Base-by-base conservation (phyloP, 2,329 filamentous ascomycete species). In the Cladosporium sp. region DNA sequence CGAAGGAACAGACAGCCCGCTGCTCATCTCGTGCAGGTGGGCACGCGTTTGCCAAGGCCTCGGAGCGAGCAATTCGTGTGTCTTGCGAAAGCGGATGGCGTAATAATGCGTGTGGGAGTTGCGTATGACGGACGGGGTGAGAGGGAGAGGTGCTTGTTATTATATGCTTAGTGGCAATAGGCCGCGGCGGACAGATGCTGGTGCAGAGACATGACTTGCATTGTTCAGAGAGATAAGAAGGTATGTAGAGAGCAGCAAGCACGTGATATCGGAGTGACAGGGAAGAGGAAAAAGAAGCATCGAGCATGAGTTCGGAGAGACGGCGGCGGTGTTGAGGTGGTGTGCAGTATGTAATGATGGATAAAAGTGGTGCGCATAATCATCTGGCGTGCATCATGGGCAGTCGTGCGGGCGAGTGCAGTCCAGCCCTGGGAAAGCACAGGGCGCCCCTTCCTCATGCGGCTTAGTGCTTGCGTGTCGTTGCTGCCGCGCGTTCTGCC, bases 41-140 rank as follows among this genome's bases (percentile, higher is more conserved):
- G 59, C 56, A 62, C 59, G 59, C 46, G 59, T 62, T 50, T 21
- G 59, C 59, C 59, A 62, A 62, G 59, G 44, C 59, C 59, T 35
- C 44, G 59, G 59, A 23, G 58, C 37, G 59, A 10, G 29, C 44
- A 52, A 50, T 26, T 59, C 31, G 57, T 31, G 57, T 60, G 57
- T 60, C 37, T 60, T 29, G 26, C 40, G 57, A 50, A 16, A 31
- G 18, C 18, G 40, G 57, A 60, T 60, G 57, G 37, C 57, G 57
- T 60, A 60, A 60, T 28, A 29, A 16, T 53, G 49, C 49, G 49
- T 53, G 29, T 3, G 7, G 40, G 16, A 12, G 40, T 21, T 46
- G 40, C 40, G 40, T 46, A 46, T 46, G 40, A 46, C 40, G 49
- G 40, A 46, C 40, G 49, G 26, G 23, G 49, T 53, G 49, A 16